Evolutionary conservation across 1,139 yeast genomes (phyloP), one percentile per base, ranked within the genome.

Genomic region (Geotrichum europaeum): DNA sequence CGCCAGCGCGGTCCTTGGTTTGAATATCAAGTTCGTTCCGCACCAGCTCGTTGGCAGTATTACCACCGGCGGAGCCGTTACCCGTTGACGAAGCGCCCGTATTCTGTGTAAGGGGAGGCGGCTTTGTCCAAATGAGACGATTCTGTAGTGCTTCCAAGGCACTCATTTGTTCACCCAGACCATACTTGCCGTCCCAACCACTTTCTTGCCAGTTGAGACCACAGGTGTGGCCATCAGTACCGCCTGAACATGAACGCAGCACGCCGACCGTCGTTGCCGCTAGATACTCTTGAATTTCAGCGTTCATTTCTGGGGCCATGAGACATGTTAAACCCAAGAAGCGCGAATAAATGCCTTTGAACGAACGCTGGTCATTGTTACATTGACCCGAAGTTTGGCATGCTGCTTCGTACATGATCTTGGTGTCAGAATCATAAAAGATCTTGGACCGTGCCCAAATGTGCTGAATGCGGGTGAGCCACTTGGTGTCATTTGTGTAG

Each of bases 161-260:
- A 56, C 84, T 75, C 88, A 92, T 89, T 73, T 92, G 97, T 74
- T 92, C 97, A 65, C 98, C 97, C 49, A 92, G 79, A 13, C 98
- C 98, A 68, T 82, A 91, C 57, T 67, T 72, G 2, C 85, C 86
- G 73, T 92, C 98, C 87, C 91, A 92, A 18, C 83, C 82, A 55
- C 74, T 77, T 36, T 75, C 69, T 34, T 75, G 69, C 98, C 98
- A 92, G 70, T 87, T 81, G 62, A 84, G 73, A 51, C 97, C 97
- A 78, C 98, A 92, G 0, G 97, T 91, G 69, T 88, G 89, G 15
- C 91, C 90, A 76, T 91, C 97, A 2, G 75, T 64, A 72, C 97
- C 97, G 68, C 97, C 97, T 2, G 84, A 76, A 75, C 97, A 92
- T 0, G 95, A 82, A 53, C 77, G 76, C 1, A 96, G 95, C 0